Evolutionary conservation across 2,329 filamentous ascomycete genomes (phyloP).

Genomic region (Beauveria varroae): DNA sequence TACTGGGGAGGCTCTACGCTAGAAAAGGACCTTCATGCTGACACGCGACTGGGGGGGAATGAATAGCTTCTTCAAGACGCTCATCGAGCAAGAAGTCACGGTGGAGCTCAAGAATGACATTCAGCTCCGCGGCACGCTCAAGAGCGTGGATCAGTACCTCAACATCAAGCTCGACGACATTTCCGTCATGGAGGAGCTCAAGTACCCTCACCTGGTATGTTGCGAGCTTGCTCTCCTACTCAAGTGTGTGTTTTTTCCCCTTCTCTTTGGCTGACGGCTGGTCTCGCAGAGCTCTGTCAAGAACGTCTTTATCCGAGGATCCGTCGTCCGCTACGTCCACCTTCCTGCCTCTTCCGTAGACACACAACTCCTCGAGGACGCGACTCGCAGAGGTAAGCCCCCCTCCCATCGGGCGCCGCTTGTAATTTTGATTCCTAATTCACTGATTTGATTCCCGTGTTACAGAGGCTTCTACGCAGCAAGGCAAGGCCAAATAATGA

Average conservation of each 20-base stretch:
- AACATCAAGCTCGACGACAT: conserved; percentile 99
- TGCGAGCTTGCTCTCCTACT: too few relatives aligned
- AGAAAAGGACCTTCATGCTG: neutral
- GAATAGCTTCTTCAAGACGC: conserved; percentile 90
- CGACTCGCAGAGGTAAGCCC: conserved; percentile 68
- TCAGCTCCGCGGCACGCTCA: conserved; percentile 87
- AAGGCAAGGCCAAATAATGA: conserved; percentile 44
- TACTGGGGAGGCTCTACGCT: neutral
- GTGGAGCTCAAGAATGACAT: conserved; percentile 99
- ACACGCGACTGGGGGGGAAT: neutral
- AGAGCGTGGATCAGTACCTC: conserved; percentile 96
- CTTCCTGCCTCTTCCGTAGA: conserved; percentile 77
- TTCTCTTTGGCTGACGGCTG: neutral
- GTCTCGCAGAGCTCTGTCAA: conserved; percentile 62
- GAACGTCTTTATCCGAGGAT: conserved; percentile 92
- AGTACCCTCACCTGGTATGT: conserved; percentile 83
- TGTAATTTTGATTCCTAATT: too few relatives aligned
- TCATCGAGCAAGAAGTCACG: conserved; percentile 94
- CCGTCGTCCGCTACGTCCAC: conserved; percentile 88
- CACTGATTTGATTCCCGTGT: neutral
- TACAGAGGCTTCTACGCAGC: conserved; percentile 50
- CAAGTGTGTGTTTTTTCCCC: too few relatives aligned
- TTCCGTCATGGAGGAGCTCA: conserved; percentile 81
- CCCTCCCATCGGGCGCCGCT: too few relatives aligned
- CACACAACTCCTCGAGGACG: conserved; percentile 80